Base-by-base conservation (phyloP, 225 moss, liverwort and hornwort genomes). In the Bryoerythrophyllum caledonicum region DNA sequence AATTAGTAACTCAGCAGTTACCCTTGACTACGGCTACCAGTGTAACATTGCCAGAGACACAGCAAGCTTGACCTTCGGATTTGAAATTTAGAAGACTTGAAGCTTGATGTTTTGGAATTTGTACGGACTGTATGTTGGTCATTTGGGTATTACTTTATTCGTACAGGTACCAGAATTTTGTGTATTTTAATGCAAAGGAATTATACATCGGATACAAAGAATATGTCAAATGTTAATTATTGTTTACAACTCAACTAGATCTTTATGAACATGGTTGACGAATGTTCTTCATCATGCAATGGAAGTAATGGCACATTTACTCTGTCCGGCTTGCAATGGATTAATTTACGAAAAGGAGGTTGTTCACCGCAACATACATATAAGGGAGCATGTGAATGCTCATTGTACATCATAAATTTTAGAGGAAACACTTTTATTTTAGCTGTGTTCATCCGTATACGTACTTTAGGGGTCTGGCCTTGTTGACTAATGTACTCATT, bases 371-470 rank as follows among this genome's bases (percentile, higher is more conserved):
- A 43, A 52, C 23, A 34, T 58, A 59, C 74, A 51, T 26, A 25
- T 20, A 56, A 27, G 67, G 16, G 64, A 68, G 61, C 79, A 74
- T 32, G 81, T 74, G 69, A 48, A 63, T 57, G 62, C 66, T 44
- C 26, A 8, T 6, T 32, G 61, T n/a, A 26, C 53, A 27, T 27
- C 44, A 72, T 61, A 54, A 61, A 55, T 26, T 76, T 60, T n/a
- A n/a, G 27, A 20, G 21, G 15, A 15, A 3, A 48, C 23, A 0
- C 3, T 9, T 43, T 72, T 53, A 53, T 20, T 80, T 52, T 60
- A 23, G 13, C 0, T 37, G 56, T 40, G 15, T 26, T 6, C 35
- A 30, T 40, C 32, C 0, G 13, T 63, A 68, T 64, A 30, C 11
- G 34, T 74, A 74, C 74, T 46, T 38, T 20, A 6, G 57, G 49